Percentiles rank a stretch among this genome's conserved stretches.
Evolutionary conservation across 495 filamentous ascomycete genomes (phyloP).

Genomic region (Aspergillus baeticus): DNA sequence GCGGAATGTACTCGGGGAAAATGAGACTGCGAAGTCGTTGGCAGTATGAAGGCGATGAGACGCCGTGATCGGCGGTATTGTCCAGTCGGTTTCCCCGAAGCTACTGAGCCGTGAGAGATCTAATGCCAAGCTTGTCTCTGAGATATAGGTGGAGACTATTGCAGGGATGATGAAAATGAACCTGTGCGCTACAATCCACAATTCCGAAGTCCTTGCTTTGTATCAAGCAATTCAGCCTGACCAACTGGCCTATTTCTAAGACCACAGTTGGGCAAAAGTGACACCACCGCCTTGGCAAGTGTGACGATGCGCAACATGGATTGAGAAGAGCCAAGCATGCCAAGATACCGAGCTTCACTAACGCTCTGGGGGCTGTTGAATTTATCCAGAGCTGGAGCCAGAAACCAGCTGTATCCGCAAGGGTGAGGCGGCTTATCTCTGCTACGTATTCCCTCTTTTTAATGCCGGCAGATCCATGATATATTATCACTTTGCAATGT

Average conservation of each 20-base stretch:
- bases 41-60: too few species aligned
- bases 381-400: too few species aligned
- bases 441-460: too few species aligned
- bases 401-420: too few species aligned
- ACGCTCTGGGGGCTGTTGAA: background rate
- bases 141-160: too few species aligned
- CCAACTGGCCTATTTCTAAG: background rate
- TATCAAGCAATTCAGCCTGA: background rate
- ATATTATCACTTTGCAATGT: background rate
- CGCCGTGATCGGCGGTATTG: too few species aligned
- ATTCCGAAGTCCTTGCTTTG: background rate
- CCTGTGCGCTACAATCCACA: background rate
- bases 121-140: too few species aligned
- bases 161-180: too few species aligned
- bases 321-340: background rate
- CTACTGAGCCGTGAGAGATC: too few species aligned
- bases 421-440: too few species aligned
- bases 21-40: background rate
- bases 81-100: too few species aligned
- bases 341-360: constrained; percentile 1
- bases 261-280: background rate
- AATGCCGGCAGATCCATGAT: too few species aligned
- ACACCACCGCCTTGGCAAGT: constrained; percentile 17
- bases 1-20: background rate
- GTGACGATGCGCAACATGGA: background rate